Conservation (phyloP, 495 filamentous ascomycete species). For the Stereocaulon alpinum region DNA sequence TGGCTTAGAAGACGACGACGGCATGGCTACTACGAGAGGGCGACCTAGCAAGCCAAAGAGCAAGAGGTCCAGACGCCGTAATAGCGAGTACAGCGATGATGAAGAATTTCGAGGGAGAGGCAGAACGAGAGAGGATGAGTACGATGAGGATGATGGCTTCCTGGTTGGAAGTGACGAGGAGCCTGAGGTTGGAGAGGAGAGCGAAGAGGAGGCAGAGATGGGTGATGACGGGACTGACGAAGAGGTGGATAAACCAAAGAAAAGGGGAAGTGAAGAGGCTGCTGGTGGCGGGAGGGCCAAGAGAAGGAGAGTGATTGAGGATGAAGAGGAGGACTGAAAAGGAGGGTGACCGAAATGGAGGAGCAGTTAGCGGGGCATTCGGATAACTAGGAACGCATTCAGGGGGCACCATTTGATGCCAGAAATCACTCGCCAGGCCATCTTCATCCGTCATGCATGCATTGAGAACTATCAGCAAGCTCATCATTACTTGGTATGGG, state of each 20-base stretch:
- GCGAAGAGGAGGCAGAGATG: constrained; percentile 52
- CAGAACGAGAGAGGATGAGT: constrained; percentile 63
- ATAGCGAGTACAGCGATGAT: constrained; percentile 45
- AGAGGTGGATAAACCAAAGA: constrained; percentile 31
- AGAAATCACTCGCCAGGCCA: no score
- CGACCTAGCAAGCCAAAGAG: constrained; percentile 31
- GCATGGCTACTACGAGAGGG: constrained; percentile 35
- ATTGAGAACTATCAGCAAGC: not conserved
- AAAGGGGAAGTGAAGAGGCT: constrained; percentile 19
- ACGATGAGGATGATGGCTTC: constrained; percentile 72
- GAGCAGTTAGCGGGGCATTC: no score
- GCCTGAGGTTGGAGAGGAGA: constrained; percentile 45
- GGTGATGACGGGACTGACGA: constrained; percentile 51
- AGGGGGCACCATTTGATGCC: no score
- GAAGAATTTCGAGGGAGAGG: constrained; percentile 49
- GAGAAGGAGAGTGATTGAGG: constrained; percentile 24
- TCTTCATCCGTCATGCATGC: not conserved
- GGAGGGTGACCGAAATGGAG: no score
- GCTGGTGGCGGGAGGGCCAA: constrained; percentile 19
- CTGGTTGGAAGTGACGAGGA: constrained; percentile 67
- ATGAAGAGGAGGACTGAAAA: constrained; percentile 18
- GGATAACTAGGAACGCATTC: no score
- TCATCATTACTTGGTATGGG: no score
- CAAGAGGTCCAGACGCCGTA: constrained; percentile 37
- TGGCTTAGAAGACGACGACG: constrained; percentile 61